A percentile compares a stretch with the other conserved stretches of the same genome.
Conservation (phyloP, 2,329 filamentous ascomycete species). For the Stachybotrys chartarum region DNA sequence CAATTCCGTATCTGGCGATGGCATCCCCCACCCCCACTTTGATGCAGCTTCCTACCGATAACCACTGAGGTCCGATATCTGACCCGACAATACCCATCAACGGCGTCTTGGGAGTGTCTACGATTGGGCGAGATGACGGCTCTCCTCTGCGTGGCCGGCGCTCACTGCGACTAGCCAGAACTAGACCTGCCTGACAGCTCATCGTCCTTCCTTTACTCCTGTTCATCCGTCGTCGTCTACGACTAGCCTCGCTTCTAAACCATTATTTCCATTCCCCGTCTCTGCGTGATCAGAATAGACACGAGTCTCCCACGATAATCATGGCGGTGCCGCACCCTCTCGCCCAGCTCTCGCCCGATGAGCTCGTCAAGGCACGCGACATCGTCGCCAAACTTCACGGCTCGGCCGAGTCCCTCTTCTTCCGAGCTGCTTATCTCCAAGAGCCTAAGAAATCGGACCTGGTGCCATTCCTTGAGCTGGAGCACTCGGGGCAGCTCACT, state of each 20-base stretch:
- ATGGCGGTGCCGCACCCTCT: conserved; percentile 33
- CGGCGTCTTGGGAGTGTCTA: not conserved
- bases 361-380: conserved; percentile 41
- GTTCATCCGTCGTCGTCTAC: not conserved
- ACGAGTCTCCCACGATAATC: not conserved
- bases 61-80: not conserved
- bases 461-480: conserved; percentile 53
- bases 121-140: not conserved
- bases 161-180: no score
- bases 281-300: no score
- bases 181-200: no score
- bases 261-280: no score
- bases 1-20: not conserved
- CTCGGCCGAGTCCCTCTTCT: conserved; percentile 18
- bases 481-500: conserved; percentile 44
- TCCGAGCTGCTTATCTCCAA: conserved; percentile 56
- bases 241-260: not conserved
- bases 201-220: not conserved
- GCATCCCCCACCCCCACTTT: not conserved
- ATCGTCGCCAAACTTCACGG: conserved; percentile 27
- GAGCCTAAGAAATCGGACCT: conserved; percentile 55
- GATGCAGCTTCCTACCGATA: not conserved
- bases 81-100: not conserved
- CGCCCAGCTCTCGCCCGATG: conserved; percentile 39
- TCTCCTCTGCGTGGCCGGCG: no score